Evolutionary conservation across 2,329 filamentous ascomycete genomes (phyloP), one percentile per base, ranked within the genome.

Genomic region (Pseudocercospora vitis): DNA sequence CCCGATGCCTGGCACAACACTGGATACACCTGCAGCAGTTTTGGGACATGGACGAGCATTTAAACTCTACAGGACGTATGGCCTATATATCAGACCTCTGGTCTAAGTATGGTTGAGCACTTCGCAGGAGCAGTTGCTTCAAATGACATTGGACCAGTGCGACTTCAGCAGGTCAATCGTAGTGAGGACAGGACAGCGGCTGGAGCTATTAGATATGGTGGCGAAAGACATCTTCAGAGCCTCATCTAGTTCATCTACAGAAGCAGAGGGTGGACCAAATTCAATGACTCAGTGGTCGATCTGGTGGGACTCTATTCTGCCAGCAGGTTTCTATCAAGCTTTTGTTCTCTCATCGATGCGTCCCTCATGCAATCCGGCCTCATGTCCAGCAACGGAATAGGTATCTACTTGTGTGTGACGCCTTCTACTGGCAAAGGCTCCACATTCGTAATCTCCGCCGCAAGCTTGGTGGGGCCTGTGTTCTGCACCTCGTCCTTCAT

Each of bases 401-500:
- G 3, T 8, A n/a, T 31, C 42, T 45, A 45, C 24, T 45, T 45
- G 24, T 45, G 42, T 14, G 42, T 48, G 9, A 54, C 23, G 18
- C 66, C 84, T 70, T 87, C 84, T 58, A 79, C 83, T 24, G 80
- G 75, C 61, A 77, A 67, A 32, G 85, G 80, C 70, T 81, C 71
- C 56, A 87, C 74, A 29, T 77, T 82, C 24, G 78, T 81, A 51
- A 85, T 78, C 73, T 88, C 85, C 2, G 83, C 85, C 9, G 83
- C 83, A 56, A 76, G 70, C 61, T 71, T 71, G 51, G 74, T 74
- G 42, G 63, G 61, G 61, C 73, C 73, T 56, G 72, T 70, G 31
- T 70, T 70, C 23, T 59, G 52, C 60, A 79, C 76, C 67, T 92
- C 88, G 47, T 92, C 88, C 83, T 95, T 96, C 89, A 99, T 96